A percentile compares a stretch with the other conserved stretches of the same genome.
These are phyloP conservation scores for Pelargonium citronellum DNA, from an alignment of 441 rosid genomes.

Conservation along the genomic window DNA sequence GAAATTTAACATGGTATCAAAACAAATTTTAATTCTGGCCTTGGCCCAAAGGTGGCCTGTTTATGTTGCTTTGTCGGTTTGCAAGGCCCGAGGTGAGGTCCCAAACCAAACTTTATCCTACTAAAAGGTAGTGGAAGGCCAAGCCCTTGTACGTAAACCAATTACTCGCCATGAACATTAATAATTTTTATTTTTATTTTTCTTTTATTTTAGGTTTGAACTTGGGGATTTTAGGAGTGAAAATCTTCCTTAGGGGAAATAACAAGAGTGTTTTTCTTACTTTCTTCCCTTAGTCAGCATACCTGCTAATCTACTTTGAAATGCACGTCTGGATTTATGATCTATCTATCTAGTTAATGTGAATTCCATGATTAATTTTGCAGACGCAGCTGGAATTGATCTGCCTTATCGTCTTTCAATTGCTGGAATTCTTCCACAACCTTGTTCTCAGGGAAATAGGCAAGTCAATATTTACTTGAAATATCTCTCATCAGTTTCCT, in stretches of 20 bases:
- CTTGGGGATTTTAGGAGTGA: conserved; percentile 7
- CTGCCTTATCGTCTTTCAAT: conserved; percentile 43
- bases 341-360: not conserved
- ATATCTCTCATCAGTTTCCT: conserved; percentile 13
- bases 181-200: not conserved
- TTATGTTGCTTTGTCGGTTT: too few species aligned
- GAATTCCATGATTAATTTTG: conserved; percentile 12
- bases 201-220: not conserved
- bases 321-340: conserved; percentile 12
- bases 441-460: conserved; percentile 51
- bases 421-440: conserved; percentile 59
- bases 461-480: conserved; percentile 19
- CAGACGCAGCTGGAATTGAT: conserved; percentile 52
- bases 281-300: not conserved
- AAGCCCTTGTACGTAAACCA: too few species aligned
- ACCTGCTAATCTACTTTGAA: conserved; percentile 12
- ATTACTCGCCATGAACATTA: not conserved
- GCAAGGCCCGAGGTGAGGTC: too few species aligned
- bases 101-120: too few species aligned
- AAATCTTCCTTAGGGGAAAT: not conserved
- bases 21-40: too few species aligned
- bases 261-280: not conserved
- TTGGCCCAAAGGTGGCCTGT: too few species aligned
- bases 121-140: too few species aligned
- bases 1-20: too few species aligned